Conservation (phyloP, 2,329 filamentous ascomycete species). For the Trichoderma sp. region DNA sequence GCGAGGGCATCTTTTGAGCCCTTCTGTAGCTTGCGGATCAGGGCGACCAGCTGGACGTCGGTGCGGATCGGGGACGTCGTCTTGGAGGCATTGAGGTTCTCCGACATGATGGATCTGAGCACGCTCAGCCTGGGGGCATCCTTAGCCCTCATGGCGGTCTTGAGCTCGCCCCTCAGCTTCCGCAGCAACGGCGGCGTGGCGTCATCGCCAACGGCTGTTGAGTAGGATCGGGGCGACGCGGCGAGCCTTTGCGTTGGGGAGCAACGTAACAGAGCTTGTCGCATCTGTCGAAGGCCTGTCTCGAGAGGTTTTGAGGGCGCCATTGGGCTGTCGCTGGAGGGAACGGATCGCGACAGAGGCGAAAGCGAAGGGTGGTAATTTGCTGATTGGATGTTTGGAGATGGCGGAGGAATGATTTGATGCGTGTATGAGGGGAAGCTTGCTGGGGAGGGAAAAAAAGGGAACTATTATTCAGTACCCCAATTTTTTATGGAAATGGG, state of each 20-base stretch:
- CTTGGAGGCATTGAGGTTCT: constrained; percentile 73
- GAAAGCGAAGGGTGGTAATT: neutral
- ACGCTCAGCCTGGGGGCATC: constrained; percentile 63
- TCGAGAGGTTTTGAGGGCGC: constrained; percentile 21
- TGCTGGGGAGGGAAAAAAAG: no score
- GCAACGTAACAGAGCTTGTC: constrained; percentile 10
- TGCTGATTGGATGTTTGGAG: neutral
- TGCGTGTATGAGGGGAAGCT: neutral
- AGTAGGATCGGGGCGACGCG: constrained; percentile 31
- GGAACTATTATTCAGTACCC: no score
- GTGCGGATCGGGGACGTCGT: constrained; percentile 65
- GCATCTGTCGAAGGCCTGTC: constrained; percentile 25
- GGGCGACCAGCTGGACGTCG: constrained; percentile 64
- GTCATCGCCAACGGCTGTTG: constrained; percentile 35
- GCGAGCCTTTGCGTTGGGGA: constrained; percentile 1
- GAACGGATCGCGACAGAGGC: neutral
- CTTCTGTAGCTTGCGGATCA: constrained; percentile 63
- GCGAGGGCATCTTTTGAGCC: constrained; percentile 55
- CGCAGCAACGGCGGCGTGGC: constrained; percentile 46
- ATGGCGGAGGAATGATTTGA: neutral
- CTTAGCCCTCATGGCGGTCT: constrained; percentile 63
- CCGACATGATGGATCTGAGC: constrained; percentile 64
- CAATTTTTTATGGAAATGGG: no score
- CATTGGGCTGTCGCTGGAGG: neutral
- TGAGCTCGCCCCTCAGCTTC: constrained; percentile 59